Base-by-base conservation (phyloP, 1,284 basidiomycete genomes). In the Mycena citricolor region DNA sequence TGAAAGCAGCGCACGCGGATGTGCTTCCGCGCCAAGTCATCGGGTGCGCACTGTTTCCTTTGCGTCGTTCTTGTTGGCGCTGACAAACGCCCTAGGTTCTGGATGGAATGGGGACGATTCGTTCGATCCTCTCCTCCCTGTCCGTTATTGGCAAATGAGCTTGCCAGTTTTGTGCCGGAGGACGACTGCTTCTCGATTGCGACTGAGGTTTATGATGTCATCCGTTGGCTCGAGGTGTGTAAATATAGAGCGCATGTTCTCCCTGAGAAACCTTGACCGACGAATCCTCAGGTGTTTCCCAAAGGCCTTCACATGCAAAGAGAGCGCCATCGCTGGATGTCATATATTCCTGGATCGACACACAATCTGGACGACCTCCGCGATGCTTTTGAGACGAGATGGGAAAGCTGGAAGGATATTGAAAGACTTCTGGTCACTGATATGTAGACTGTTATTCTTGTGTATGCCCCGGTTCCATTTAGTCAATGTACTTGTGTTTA, bases 31-130 rank as follows among this genome's bases (percentile, higher is more conserved):
- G 10, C 2, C 38, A 47, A 28, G 14, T 36, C 6, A 22, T 51
- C 12, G 49, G 49, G 49, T 41, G 28, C 23, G 41, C 24, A 33
- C 32, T 33, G 8, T 33, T 1, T 2, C 14, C 2, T 10, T 19
- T 8, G 8, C 17, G 3, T 13, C 12, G 10, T 10, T 25, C 1
- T 22, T 39, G 2, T 33, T 29, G 1, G 12, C 12, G 13, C 13
- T 10, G 11, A 5, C 17, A 6, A 16, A 2, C n/a, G n/a, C n/a
- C n/a, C n/a, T n/a, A 51, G 49, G 0, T 51, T 43, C 20, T 51
- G 49, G 49, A 42, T 51, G 1, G 49, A 51, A 34, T 51, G 49
- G 49, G 49, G 49, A 5, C 45, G 45, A 26, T 51, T 42, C 25
- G 26, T 51, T 33, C 19, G 49, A 21, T 37, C 37, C 8, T 44